Evolutionary conservation across 257 asterid genomes (phyloP).

Genomic region (Craterostigma plantagineum): DNA sequence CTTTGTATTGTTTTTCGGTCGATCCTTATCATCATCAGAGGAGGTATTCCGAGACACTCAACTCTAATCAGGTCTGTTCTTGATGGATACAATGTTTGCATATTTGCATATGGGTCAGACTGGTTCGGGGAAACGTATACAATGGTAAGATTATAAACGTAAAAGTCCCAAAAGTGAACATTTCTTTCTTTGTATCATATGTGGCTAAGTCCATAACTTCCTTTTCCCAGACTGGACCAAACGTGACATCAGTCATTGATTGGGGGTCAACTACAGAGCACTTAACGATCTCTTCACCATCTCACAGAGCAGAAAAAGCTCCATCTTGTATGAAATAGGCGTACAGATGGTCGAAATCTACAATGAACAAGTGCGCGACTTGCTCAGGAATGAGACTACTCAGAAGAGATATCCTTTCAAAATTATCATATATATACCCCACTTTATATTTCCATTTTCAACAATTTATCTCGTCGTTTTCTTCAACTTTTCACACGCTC

Average conservation of each 20-base stretch:
- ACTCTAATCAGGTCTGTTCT: conserved; percentile 81
- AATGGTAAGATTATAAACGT: conserved; percentile 35
- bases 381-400: conserved; percentile 37
- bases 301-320: conserved; percentile 60
- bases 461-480: conserved; percentile 19
- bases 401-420: conserved; percentile 82
- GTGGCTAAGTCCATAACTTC: neutral
- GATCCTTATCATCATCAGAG: conserved; percentile 26
- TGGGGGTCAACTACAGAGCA: conserved; percentile 96
- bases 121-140: conserved; percentile 94
- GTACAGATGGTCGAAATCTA: conserved; percentile 96
- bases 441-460: no score
- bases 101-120: conserved; percentile 97
- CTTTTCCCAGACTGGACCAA: conserved; percentile 68
- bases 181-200: neutral
- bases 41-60: conserved; percentile 83
- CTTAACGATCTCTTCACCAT: conserved; percentile 77
- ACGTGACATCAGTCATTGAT: conserved; percentile 42
- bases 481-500: conserved; percentile 80
- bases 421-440: no score
- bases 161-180: neutral
- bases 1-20: conserved; percentile 5
- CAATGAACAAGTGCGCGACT: conserved; percentile 87
- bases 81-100: conserved; percentile 90
- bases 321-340: conserved; percentile 57